A percentile compares a stretch with the other conserved stretches of the same genome.
Evolutionary conservation across 1,139 yeast species (phyloP).

Genomic region (Maudiozyma humilis): DNA sequence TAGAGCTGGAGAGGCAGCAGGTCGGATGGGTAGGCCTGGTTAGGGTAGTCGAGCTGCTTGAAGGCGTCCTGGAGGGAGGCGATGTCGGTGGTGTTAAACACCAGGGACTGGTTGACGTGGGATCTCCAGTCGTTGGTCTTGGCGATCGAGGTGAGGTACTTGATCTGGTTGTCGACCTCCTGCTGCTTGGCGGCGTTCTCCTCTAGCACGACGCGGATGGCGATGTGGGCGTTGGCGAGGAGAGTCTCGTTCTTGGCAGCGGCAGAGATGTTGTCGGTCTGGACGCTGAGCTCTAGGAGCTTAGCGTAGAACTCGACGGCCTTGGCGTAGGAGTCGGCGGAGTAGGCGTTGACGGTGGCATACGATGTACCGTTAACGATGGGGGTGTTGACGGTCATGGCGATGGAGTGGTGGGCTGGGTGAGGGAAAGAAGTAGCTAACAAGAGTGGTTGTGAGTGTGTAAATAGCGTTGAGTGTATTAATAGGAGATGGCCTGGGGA

Average conservation of each 20-base stretch:
- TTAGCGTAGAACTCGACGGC: slow-evolving; percentile 26
- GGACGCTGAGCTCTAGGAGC: slow-evolving; percentile 19
- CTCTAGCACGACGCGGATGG: slow-evolving; percentile 17
- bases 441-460: too few relatives aligned
- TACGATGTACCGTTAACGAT: slow-evolving; percentile 31
- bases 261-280: slow-evolving; percentile 1
- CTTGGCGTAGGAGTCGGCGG: slow-evolving; percentile 21
- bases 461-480: too few relatives aligned
- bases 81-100: slow-evolving; percentile 30
- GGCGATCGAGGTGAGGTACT: slow-evolving; percentile 11
- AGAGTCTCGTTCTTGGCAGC: slow-evolving; percentile 8
- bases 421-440: not conserved
- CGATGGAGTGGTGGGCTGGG: not conserved
- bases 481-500: too few relatives aligned
- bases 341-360: slow-evolving; percentile 26
- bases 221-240: slow-evolving; percentile 18
- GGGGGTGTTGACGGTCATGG: slow-evolving; percentile 18
- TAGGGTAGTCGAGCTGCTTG: slow-evolving; percentile 18
- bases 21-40: slow-evolving; percentile 45
- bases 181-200: slow-evolving; percentile 17
- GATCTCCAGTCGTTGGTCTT: slow-evolving; percentile 34
- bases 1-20: slow-evolving; percentile 60
- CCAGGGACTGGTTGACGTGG: slow-evolving; percentile 28
- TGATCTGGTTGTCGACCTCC: slow-evolving; percentile 13
- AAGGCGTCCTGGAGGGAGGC: slow-evolving; percentile 26